A percentile compares a stretch with the other conserved stretches of the same genome.
Conservation (phyloP, 2,329 filamentous ascomycete species). For the Penicillium brevicompactum region DNA sequence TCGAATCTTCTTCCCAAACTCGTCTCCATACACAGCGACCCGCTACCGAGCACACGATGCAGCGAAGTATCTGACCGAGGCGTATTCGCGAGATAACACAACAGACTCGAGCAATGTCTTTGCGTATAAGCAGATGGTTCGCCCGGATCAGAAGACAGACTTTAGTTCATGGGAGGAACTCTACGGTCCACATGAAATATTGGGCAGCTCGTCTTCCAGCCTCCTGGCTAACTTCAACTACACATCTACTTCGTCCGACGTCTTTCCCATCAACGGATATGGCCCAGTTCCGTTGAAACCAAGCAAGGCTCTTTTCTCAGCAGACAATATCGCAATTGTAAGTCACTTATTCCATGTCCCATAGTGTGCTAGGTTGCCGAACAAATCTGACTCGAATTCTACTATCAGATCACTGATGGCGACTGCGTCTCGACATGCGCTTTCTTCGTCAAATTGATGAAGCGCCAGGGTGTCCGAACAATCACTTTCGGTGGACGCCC, state of each 20-base stretch:
- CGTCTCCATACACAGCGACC: conserved; percentile 47
- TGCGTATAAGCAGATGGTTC: conserved; percentile 24
- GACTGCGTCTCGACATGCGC: conserved; percentile 64
- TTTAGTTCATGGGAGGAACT: conserved; percentile 49
- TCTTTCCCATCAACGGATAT: conserved; percentile 30
- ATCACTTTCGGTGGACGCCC: conserved; percentile 64
- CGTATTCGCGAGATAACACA: conserved; percentile 17
- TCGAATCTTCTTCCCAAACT: conserved; percentile 55
- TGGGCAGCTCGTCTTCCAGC: conserved; percentile 23
- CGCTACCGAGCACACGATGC: conserved; percentile 51
- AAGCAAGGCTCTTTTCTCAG: conserved; percentile 27
- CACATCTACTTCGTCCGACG: conserved; percentile 19
- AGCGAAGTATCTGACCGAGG: conserved; percentile 39
- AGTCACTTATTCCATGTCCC: background rate
- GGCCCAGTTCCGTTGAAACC: conserved; percentile 21
- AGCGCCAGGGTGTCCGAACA: conserved; percentile 56
- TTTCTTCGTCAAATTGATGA: conserved; percentile 59
- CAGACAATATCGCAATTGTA: conserved; percentile 39
- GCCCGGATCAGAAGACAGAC: conserved; percentile 30
- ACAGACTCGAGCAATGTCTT: conserved; percentile 24
- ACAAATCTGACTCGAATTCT: background rate
- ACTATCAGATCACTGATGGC: conserved; percentile 54
- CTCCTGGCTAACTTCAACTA: conserved; percentile 32
- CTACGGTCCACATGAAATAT: conserved; percentile 39
- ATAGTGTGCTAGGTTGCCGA: background rate